phyloP scores from a whole-genome alignment of 495 filamentous ascomycete species.

The Choiromyces venosus region DNA sequence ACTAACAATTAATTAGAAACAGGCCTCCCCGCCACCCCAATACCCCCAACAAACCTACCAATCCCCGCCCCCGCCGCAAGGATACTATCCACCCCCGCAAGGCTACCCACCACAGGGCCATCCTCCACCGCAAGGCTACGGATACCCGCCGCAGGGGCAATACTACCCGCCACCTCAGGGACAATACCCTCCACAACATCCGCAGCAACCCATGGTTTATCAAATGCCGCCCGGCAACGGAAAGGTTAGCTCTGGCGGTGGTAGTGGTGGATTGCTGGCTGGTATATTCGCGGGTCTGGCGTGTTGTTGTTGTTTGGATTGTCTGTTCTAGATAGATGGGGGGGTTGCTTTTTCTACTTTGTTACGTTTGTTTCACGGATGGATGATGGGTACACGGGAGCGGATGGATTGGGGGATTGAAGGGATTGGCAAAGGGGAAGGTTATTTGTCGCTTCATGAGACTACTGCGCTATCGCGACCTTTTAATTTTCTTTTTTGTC shows the following conservation, averaged over 20 bases:
- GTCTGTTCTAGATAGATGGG: slow-evolving; percentile 39
- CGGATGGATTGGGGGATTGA: no score
- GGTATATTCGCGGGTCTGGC: slow-evolving; percentile 43
- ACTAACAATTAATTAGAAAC: not conserved
- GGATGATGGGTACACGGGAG: not conserved
- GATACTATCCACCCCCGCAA: not conserved
- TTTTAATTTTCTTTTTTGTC: not conserved
- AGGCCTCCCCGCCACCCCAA: not conserved
- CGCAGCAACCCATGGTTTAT: not conserved
- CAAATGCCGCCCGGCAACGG: slow-evolving; percentile 15
- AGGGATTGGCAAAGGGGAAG: no score
- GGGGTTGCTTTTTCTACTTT: not conserved
- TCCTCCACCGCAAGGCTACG: not conserved
- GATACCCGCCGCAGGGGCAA: not conserved
- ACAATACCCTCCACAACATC: not conserved
- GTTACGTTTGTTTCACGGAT: not conserved
- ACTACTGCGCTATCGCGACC: not conserved
- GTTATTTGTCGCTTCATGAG: not conserved
- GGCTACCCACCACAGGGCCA: not conserved
- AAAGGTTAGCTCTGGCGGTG: slow-evolving; percentile 12
- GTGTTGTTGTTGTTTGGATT: slow-evolving; percentile 47
- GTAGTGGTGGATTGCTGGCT: slow-evolving; percentile 39
- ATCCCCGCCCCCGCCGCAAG: not conserved
- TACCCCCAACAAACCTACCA: not conserved
- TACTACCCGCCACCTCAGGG: not conserved